phyloP scores from a whole-genome alignment of 2,329 filamentous ascomycete species.

The Sordariomycetes sp. region DNA sequence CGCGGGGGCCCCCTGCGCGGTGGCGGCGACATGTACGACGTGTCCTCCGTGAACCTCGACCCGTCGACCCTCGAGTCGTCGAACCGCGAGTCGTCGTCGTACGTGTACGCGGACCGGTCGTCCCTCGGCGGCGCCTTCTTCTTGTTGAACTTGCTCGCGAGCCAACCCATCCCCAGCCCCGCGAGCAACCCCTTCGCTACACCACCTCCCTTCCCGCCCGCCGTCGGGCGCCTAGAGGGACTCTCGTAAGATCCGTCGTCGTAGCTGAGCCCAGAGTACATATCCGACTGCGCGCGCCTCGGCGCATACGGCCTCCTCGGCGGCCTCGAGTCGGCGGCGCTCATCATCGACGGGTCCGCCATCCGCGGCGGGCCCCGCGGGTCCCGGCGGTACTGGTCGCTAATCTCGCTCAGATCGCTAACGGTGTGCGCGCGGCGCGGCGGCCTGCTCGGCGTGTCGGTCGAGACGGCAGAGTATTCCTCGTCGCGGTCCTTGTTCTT shows the following conservation, averaged over 20 bases:
- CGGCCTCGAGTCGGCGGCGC: conserved; percentile 26
- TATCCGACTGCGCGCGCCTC: conserved; percentile 27
- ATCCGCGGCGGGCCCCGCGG: conserved; percentile 11
- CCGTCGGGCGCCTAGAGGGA: conserved; percentile 41
- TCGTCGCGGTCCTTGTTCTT: conserved; percentile 38
- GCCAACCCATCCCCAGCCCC: conserved; percentile 53
- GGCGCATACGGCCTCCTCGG: conserved; percentile 30
- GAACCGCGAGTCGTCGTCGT: conserved; percentile 46
- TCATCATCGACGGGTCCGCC: conserved; percentile 25
- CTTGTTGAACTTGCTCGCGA: conserved; percentile 48
- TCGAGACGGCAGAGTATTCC: conserved; percentile 49
- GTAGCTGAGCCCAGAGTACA: conserved; percentile 28
- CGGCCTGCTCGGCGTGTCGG: conserved; percentile 41
- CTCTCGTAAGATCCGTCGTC: conserved; percentile 20
- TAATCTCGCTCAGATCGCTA: conserved; percentile 40
- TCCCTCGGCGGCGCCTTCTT: conserved; percentile 27
- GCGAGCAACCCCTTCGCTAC: conserved; percentile 45
- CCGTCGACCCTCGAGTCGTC: conserved; percentile 47
- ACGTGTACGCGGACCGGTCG: conserved; percentile 23
- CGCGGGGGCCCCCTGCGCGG: conserved; percentile 16
- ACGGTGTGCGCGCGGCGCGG: conserved; percentile 21
- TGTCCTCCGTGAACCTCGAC: conserved; percentile 58
- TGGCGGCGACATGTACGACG: conserved; percentile 41
- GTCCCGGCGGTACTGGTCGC: conserved; percentile 15
- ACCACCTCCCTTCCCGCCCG: conserved; percentile 24